These are phyloP conservation scores for Thelephora ganbajun DNA, from an alignment of 768 basidiomycete genomes.

Conservation along the genomic window DNA sequence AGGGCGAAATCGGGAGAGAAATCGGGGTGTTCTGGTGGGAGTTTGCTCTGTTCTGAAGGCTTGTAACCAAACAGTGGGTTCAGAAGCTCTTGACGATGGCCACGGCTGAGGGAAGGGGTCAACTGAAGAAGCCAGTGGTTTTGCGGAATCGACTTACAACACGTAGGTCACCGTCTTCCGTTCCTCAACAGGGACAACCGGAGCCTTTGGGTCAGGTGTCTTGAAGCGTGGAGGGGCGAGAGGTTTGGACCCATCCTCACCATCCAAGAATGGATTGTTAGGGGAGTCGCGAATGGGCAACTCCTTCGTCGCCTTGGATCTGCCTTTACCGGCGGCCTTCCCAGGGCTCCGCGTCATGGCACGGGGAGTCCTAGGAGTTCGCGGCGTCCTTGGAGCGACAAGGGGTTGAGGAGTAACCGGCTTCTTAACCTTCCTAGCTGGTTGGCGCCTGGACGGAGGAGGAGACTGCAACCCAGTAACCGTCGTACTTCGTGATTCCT, in stretches of 20 bases:
- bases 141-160: conserved; percentile 35
- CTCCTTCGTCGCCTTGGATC: conserved; percentile 7
- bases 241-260: conserved; percentile 18
- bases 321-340: conserved; percentile 5
- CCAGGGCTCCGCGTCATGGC: conserved; percentile 26
- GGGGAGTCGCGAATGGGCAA: conserved; percentile 45
- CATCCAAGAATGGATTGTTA: conserved; percentile 55
- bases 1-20: conserved; percentile 43
- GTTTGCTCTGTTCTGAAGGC: conserved; percentile 24
- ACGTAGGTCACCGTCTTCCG: conserved; percentile 56
- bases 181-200: conserved; percentile 24
- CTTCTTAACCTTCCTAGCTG: conserved; percentile 9
- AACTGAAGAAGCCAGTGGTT: background rate
- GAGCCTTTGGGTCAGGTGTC: conserved; percentile 26
- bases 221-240: background rate
- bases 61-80: conserved; percentile 43
- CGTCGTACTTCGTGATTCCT: background rate
- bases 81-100: conserved; percentile 43
- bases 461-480: conserved; percentile 38
- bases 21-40: conserved; percentile 52
- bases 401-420: conserved; percentile 7
- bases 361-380: conserved; percentile 18
- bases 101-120: conserved; percentile 35
- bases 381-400: conserved; percentile 11
- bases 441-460: conserved; percentile 46